A percentile compares a stretch with the other conserved stretches of the same genome.
Evolutionary conservation across 139 green algal genomes (phyloP).

Genomic region (Micractinium conductrix): DNA sequence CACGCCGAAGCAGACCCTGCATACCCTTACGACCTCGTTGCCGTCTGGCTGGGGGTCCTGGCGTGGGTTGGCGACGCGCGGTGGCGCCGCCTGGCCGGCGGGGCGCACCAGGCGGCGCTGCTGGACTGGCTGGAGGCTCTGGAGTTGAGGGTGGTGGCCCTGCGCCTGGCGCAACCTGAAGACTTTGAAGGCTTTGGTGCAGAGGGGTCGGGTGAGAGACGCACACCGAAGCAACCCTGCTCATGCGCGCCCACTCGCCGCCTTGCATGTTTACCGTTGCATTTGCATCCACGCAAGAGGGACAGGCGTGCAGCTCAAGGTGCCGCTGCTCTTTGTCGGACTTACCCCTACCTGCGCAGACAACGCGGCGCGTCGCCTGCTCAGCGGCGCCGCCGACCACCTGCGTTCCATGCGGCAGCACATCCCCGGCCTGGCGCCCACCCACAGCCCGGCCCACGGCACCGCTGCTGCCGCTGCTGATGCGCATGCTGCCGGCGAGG

Average conservation of each 20-base stretch:
- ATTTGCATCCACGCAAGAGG: no score
- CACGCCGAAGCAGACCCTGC: constrained; percentile 8
- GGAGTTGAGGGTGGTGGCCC: constrained; percentile 30
- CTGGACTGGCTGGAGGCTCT: constrained; percentile 24
- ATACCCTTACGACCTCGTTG: constrained; percentile 30
- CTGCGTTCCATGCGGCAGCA: neutral
- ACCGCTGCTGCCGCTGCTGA: no score
- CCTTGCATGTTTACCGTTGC: no score
- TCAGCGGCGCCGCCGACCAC: constrained; percentile 20
- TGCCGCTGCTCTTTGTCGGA: neutral
- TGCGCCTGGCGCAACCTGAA: constrained; percentile 15
- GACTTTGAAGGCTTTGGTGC: constrained; percentile 4
- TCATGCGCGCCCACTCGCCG: no score
- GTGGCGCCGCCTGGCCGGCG: constrained; percentile 51
- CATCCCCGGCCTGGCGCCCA: neutral
- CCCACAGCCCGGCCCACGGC: neutral
- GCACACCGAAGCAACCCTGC: no score
- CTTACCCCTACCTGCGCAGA: neutral
- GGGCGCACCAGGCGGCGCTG: neutral
- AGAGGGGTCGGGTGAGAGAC: constrained; percentile 3
- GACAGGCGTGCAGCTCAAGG: no score
- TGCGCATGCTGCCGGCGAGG: neutral
- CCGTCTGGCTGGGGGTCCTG: constrained; percentile 49
- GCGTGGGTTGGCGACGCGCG: constrained; percentile 52
- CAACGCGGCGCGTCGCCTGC: constrained; percentile 2